Base-by-base conservation (phyloP, 73 alveolate genomes). In the Paramecium bursaria region DNA sequence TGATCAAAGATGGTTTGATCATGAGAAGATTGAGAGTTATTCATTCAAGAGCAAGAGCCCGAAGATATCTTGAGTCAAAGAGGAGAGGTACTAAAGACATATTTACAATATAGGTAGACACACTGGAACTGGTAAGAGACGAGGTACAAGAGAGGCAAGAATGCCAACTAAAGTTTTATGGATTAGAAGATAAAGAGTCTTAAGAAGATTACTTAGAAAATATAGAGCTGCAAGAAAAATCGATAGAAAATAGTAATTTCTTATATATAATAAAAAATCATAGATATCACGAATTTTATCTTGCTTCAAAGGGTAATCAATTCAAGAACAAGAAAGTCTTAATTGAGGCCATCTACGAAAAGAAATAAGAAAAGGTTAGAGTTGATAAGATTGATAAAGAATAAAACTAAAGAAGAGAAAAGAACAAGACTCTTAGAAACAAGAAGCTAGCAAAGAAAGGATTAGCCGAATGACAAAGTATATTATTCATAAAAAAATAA, bases 181-280 rank as follows among this genome's bases (percentile, higher is more conserved):
- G 98, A 95, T 97, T 94, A 91, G 99, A 77, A 93, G 99, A 79
- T 97, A 95, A 92, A 94, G 99, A 86, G 98, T 96, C 48, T 93
- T 97, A 86, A 95, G 99, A 90, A 92, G 99, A 86, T 94, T 97
- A 85, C 96, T 97, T 88, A 90, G 96, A 76, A 95, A 95, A 89
- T 95, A 94, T 88, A 95, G 99, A 89, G 98, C 93, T 75, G 86
- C 93, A 87, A 95, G 92, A 95, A 93, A 95, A 89, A 94, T 97
- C 87, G 97, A 96, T 95, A 95, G 92, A 92, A 96, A 93, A 75
- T 76, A 93, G 92, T 90, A 90, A 47, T 39, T 27, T 13, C 10
- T 1, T 52, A 53, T 6, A n/a, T 19, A 53, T 54, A 42, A 3
- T 54, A 33, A 33, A 23, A 1, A 26, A 30, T 49, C 5, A 11